A percentile compares a stretch with the other conserved stretches of the same genome.
phyloP scores from a whole-genome alignment of 768 basidiomycete genomes.

The Daedalea quercina region DNA sequence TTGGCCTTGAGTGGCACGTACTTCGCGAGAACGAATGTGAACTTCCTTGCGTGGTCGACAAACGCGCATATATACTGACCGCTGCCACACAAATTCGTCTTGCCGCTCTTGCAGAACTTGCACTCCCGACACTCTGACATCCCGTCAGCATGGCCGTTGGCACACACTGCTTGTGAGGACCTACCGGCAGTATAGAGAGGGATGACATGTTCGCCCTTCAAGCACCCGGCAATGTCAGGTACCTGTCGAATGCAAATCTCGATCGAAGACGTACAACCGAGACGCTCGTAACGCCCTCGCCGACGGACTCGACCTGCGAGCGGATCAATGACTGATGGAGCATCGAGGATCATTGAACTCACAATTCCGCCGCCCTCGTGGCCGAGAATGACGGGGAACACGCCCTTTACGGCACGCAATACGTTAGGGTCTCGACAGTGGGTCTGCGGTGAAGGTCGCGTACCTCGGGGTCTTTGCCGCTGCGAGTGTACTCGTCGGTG shows the following conservation, averaged over 20 bases:
- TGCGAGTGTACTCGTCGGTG: slow-evolving; percentile 96
- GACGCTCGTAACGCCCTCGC: slow-evolving; percentile 86
- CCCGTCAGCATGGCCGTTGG: neutral
- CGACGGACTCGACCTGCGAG: slow-evolving; percentile 88
- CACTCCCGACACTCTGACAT: slow-evolving; percentile 80
- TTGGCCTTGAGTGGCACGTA: slow-evolving; percentile 88
- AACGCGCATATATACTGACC: slow-evolving; percentile 37
- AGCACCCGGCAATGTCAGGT: neutral
- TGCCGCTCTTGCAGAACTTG: slow-evolving; percentile 97
- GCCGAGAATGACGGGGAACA: slow-evolving; percentile 90
- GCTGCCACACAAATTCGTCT: slow-evolving; percentile 97
- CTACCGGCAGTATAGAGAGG: slow-evolving; percentile 92
- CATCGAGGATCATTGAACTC: slow-evolving; percentile 24
- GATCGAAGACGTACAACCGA: slow-evolving; percentile 35
- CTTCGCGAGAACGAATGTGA: slow-evolving; percentile 30
- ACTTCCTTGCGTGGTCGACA: neutral
- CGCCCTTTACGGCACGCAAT: slow-evolving; percentile 41
- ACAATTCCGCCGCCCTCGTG: slow-evolving; percentile 93
- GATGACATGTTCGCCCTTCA: slow-evolving; percentile 94
- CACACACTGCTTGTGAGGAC: neutral
- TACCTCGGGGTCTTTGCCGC: slow-evolving; percentile 94
- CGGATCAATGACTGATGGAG: slow-evolving; percentile 4
- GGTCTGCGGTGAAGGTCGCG: slow-evolving; percentile 1
- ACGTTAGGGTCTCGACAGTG: neutral
- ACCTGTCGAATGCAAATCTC: neutral